A percentile compares a stretch with the other conserved stretches of the same genome.
Evolutionary conservation across 106 monocot species (phyloP).

Genomic region (Dioscorea dumetorum): DNA sequence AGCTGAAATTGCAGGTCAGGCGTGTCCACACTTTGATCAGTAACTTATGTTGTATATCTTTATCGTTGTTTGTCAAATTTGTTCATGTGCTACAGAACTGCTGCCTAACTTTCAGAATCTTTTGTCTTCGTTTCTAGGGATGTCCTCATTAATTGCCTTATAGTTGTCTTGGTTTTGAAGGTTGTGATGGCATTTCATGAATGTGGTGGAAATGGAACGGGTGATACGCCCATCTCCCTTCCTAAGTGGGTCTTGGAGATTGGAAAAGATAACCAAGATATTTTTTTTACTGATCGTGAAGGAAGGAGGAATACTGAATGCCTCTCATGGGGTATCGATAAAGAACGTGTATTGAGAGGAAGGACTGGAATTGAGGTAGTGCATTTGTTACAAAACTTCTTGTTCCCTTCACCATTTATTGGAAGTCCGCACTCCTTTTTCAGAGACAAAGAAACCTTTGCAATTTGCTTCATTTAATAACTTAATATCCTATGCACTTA

Average conservation of each 20-base stretch:
- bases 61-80: neutral
- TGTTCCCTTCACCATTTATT: no score
- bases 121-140: neutral
- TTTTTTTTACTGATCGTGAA: constrained; percentile 98
- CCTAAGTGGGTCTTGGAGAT: constrained; percentile 97
- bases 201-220: constrained; percentile 44
- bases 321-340: constrained; percentile 94
- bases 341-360: constrained; percentile 73
- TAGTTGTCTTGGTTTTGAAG: constrained; percentile 25
- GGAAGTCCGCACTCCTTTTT: no score
- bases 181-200: constrained; percentile 91
- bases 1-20: constrained; percentile 79
- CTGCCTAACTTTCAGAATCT: neutral
- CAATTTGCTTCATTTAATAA: no score
- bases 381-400: neutral
- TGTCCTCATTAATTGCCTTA: neutral
- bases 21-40: neutral
- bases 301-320: constrained; percentile 87
- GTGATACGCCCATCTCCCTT: constrained; percentile 60
- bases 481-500: no score
- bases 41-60: neutral
- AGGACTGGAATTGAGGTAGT: constrained; percentile 92
- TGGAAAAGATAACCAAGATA: constrained; percentile 91
- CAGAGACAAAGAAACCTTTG: no score
- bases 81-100: neutral